These are phyloP conservation scores for Penicillium flavigenum DNA, from an alignment of 495 filamentous ascomycete genomes.

Conservation along the genomic window DNA sequence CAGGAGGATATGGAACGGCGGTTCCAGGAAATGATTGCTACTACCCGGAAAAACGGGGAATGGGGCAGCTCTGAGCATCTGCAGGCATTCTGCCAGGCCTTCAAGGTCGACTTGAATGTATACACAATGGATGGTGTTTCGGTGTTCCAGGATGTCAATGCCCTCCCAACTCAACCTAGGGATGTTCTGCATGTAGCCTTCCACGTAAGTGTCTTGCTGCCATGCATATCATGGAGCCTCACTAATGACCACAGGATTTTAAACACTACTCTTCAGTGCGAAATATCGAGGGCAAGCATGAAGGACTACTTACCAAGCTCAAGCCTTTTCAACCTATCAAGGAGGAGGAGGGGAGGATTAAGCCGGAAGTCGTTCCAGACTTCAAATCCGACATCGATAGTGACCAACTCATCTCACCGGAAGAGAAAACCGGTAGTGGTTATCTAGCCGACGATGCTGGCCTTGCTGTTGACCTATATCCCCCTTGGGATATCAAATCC, in stretches of 20 bases:
- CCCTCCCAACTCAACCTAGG: slow-evolving; percentile 40
- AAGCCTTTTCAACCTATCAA: background rate
- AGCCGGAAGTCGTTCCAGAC: slow-evolving; percentile 18
- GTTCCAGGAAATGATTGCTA: slow-evolving; percentile 60
- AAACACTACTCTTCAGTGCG: slow-evolving; percentile 77
- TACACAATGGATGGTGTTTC: slow-evolving; percentile 53
- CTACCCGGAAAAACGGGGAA: slow-evolving; percentile 60
- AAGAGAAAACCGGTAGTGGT: background rate
- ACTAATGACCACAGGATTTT: slow-evolving; percentile 38
- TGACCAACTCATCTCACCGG: background rate
- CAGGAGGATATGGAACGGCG: slow-evolving; percentile 58
- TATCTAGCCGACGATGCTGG: slow-evolving; percentile 23
- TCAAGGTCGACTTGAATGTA: slow-evolving; percentile 62
- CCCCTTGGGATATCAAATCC: slow-evolving; percentile 62
- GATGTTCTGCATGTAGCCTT: slow-evolving; percentile 65
- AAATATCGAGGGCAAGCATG: slow-evolving; percentile 58
- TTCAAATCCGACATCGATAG: slow-evolving; percentile 15
- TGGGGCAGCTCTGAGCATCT: slow-evolving; percentile 76
- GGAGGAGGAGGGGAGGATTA: slow-evolving; percentile 10
- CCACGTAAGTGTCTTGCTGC: slow-evolving; percentile 53
- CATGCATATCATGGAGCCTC: background rate
- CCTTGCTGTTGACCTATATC: slow-evolving; percentile 37
- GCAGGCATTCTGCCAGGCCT: slow-evolving; percentile 63
- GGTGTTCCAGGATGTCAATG: slow-evolving; percentile 48
- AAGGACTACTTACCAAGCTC: slow-evolving; percentile 37